Evolutionary conservation across 2,329 filamentous ascomycete genomes (phyloP), one percentile per base, ranked within the genome.

Genomic region (Salinomyces thailandicus): DNA sequence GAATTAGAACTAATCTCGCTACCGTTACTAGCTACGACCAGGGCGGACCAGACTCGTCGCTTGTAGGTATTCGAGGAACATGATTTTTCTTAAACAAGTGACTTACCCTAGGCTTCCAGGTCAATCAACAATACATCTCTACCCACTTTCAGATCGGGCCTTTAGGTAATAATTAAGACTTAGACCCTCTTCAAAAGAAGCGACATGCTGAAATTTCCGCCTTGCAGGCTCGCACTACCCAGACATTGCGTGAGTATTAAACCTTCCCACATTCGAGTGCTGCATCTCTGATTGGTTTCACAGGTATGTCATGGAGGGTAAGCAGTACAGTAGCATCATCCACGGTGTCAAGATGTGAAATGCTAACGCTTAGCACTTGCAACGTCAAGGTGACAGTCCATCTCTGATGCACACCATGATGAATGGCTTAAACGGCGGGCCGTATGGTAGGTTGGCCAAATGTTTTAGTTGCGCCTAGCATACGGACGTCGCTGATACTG

Each of bases 271-370:
- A n/a, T n/a, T n/a, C n/a, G n/a, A n/a, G n/a, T n/a, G n/a, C n/a
- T n/a, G n/a, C n/a, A n/a, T n/a, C n/a, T n/a, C n/a, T n/a, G n/a
- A n/a, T n/a, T n/a, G n/a, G n/a, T n/a, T n/a, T n/a, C n/a, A n/a
- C n/a, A n/a, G n/a, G n/a, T 73, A 62, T 44, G 72, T 73, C 36
- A 61, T 66, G 15, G 73, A 77, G n/a, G n/a, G n/a, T n/a, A n/a
- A n/a, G n/a, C n/a, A n/a, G n/a, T n/a, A n/a, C n/a, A n/a, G n/a
- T n/a, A n/a, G n/a, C n/a, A n/a, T n/a, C n/a, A n/a, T n/a, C n/a
- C n/a, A n/a, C n/a, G n/a, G n/a, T n/a, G n/a, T n/a, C n/a, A n/a
- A n/a, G n/a, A n/a, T n/a, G n/a, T n/a, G n/a, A n/a, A n/a, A n/a
- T n/a, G n/a, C n/a, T n/a, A n/a, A n/a, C n/a, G n/a, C n/a, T n/a